A percentile compares a stretch with the other conserved stretches of the same genome.
These are phyloP conservation scores for Tricladium varicosporioides DNA, from an alignment of 2,329 filamentous ascomycete genomes.

Conservation along the genomic window DNA sequence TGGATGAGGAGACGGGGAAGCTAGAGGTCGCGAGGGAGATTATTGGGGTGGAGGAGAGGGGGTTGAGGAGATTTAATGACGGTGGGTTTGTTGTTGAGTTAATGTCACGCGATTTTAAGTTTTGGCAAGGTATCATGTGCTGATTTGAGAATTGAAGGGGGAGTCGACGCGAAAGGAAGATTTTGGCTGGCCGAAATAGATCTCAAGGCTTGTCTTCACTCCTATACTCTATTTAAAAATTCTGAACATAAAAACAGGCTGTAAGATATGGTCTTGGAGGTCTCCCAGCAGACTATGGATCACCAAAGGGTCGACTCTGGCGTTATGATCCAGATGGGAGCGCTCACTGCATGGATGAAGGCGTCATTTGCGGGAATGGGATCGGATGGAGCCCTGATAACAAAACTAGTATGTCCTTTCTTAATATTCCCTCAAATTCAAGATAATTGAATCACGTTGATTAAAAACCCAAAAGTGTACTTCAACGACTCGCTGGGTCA, in stretches of 20 bases:
- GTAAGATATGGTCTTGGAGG: conserved; percentile 34
- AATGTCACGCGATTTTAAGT: not conserved
- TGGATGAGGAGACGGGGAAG: conserved; percentile 37
- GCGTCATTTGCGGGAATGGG: conserved; percentile 36
- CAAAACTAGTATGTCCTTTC: conserved; percentile 29
- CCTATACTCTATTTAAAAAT: too few species aligned
- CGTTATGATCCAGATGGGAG: conserved; percentile 25
- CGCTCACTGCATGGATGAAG: conserved; percentile 33
- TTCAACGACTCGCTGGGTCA: conserved; percentile 37
- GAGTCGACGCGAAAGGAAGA: conserved; percentile 33
- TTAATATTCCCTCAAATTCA: too few species aligned
- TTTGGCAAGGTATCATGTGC: too few species aligned
- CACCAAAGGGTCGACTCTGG: conserved; percentile 23
- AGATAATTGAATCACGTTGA: too few species aligned
- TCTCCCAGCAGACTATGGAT: conserved; percentile 32
- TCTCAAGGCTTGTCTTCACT: conserved; percentile 13
- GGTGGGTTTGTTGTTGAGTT: conserved; percentile 16
- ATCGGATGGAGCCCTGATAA: conserved; percentile 37
- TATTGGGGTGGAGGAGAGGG: conserved; percentile 31
- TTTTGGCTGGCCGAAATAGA: conserved; percentile 40
- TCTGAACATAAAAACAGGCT: conserved; percentile 17
- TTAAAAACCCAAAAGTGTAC: conserved; percentile 30
- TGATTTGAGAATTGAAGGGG: conserved; percentile 21
- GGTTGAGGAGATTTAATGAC: conserved; percentile 36
- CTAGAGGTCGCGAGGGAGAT: conserved; percentile 38